Base-by-base conservation (phyloP, 2,329 filamentous ascomycete genomes). In the Diaporthe amygdali region DNA sequence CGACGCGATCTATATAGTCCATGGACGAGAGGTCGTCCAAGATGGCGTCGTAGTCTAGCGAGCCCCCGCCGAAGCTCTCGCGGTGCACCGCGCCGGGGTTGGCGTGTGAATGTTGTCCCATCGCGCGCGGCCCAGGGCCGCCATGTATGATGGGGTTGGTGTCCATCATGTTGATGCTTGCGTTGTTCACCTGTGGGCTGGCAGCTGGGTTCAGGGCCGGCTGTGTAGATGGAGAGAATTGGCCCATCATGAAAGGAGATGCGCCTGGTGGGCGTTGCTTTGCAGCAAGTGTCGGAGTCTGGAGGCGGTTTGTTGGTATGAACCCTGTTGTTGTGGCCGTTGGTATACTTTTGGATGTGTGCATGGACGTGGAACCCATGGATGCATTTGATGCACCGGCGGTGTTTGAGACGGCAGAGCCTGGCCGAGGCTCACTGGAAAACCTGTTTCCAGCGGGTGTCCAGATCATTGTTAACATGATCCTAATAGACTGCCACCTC, bases 21-120 rank as follows among this genome's bases (percentile, higher is more conserved):
- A 86, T 83, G n/a, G 85, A 85, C 22, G 84, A 84, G 34, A 88
- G 80, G 68, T 88, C 86, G 67, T 87, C 85, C 54, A 88, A 76
- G n/a, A 88, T 83, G 3, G 85, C 84, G 64, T 88, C 86, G 74
- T 88, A 87, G 72, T 88, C 86, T 5, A 86, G 72, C 2, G 78
- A 73, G 3, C 72, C 75, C 25, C 74, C 68, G 66, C 72, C 77
- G 69, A 79, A 77, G 52, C 74, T 74, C 70, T 74, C 67, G 71
- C 69, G 66, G 71, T 70, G 69, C 14, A 56, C 39, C 54, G 64
- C 55, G 47, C 74, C 67, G 8, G 70, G 55, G n/a, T 69, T 51
- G 22, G 34, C 30, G n/a, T 69, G 70, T 4, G 47, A 17, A 12
- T 70, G 68, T 6, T 64, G 66, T 15, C 46, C 66, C 55, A 55